Evolutionary conservation across 768 basidiomycete genomes (phyloP).

Genomic region (Rhizopogon salebrosus): DNA sequence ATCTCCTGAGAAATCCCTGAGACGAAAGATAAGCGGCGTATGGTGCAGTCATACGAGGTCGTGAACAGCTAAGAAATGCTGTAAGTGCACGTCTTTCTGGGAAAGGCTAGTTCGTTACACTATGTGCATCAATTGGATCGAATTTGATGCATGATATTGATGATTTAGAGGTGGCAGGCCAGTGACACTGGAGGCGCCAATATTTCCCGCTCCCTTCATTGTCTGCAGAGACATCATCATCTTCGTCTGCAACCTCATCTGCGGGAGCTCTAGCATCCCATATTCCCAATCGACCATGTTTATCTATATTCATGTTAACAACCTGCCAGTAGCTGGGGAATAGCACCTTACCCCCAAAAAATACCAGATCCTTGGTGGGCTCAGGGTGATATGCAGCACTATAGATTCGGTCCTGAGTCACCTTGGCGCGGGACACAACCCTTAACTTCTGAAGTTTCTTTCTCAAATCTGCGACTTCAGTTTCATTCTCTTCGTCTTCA

Average conservation of each 20-base stretch:
- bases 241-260: constrained; percentile 65
- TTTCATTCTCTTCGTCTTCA: constrained; percentile 39
- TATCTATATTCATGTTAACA: constrained; percentile 44
- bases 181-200: constrained; percentile 77
- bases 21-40: constrained; percentile 68
- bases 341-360: constrained; percentile 63
- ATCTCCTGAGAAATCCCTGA: constrained; percentile 70
- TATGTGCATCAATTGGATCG: constrained; percentile 71
- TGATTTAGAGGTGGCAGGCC: constrained; percentile 77
- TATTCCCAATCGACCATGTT: constrained; percentile 76
- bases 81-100: background rate
- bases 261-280: constrained; percentile 77
- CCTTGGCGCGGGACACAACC: constrained; percentile 75
- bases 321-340: background rate
- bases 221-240: constrained; percentile 38
- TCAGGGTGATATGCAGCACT: constrained; percentile 81
- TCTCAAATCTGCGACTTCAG: constrained; percentile 48
- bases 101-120: constrained; percentile 35
- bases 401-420: constrained; percentile 70
- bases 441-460: constrained; percentile 50
- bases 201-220: constrained; percentile 65
- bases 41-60: constrained; percentile 75
- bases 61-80: constrained; percentile 57
- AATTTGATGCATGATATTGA: constrained; percentile 77
- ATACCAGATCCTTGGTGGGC: constrained; percentile 73